Percentiles rank a stretch among this genome's conserved stretches.
phyloP scores from a whole-genome alignment of 2,329 filamentous ascomycete species.

The Ceratocystis alfenasii region DNA sequence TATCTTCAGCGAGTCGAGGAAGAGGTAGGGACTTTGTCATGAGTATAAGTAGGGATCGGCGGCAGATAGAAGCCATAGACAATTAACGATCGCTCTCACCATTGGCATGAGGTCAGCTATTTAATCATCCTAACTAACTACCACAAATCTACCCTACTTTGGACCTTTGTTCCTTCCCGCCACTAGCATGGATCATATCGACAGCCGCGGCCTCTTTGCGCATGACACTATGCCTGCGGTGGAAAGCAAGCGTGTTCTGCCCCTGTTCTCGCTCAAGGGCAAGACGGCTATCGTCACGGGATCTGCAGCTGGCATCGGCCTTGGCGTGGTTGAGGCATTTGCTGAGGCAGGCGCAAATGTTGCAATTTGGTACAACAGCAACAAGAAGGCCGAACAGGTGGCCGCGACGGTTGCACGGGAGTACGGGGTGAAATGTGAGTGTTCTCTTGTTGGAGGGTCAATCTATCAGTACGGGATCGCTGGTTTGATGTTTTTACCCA shows the following conservation, averaged over 20 bases:
- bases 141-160: neutral
- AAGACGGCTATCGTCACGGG: slow-evolving; percentile 24
- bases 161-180: neutral
- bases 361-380: slow-evolving; percentile 30
- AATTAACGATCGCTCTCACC: no score
- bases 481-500: neutral
- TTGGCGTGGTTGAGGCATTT: slow-evolving; percentile 28
- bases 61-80: neutral
- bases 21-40: no score
- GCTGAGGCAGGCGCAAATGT: slow-evolving; percentile 29
- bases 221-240: slow-evolving; percentile 44
- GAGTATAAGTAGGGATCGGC: slow-evolving; percentile 1
- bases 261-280: slow-evolving; percentile 57
- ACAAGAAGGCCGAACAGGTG: slow-evolving; percentile 25
- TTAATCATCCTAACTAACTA: no score
- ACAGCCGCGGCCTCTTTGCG: slow-evolving; percentile 40
- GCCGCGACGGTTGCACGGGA: slow-evolving; percentile 26
- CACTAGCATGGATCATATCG: slow-evolving; percentile 32
- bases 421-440: slow-evolving; percentile 51
- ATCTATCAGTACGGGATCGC: neutral
- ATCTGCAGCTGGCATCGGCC: slow-evolving; percentile 25
- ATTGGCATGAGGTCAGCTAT: no score
- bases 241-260: slow-evolving; percentile 42
- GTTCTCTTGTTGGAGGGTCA: neutral
- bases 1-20: neutral